Percentiles rank a stretch among this genome's conserved stretches.
These are phyloP conservation scores for Kingdonia uniflora DNA, from an alignment of 164 flowering plant genomes.

Conservation along the genomic window DNA sequence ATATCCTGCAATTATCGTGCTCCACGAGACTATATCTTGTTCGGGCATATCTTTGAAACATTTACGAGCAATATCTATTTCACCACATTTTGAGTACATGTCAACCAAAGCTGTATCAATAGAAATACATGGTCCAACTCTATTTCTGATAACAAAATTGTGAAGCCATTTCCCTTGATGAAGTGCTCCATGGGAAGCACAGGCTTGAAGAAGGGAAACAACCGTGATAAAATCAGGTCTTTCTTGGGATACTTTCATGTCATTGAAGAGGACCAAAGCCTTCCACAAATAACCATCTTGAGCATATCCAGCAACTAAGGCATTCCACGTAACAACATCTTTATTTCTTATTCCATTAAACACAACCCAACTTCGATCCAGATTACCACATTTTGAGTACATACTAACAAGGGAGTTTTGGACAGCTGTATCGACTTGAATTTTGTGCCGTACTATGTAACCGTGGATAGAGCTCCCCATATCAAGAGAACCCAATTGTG, in stretches of 20 bases:
- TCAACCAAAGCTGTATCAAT: conserved; percentile 66
- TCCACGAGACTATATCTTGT: conserved; percentile 62
- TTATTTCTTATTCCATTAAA: conserved; percentile 44
- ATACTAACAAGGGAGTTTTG: conserved; percentile 66
- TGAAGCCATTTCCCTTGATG: conserved; percentile 70
- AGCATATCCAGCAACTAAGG: conserved; percentile 51
- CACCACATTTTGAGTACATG: conserved; percentile 83
- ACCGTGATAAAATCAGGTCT: conserved; percentile 58
- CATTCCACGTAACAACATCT: conserved; percentile 83
- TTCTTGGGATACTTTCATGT: conserved; percentile 39
- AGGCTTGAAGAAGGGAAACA: conserved; percentile 67
- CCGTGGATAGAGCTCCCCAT: conserved; percentile 61
- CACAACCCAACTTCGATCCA: conserved; percentile 37
- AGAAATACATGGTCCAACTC: conserved; percentile 35
- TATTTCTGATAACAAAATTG: conserved; percentile 37
- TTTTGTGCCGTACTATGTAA: conserved; percentile 40
- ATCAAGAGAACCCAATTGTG: conserved; percentile 37
- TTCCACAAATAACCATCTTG: conserved; percentile 40
- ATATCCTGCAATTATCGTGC: conserved; percentile 61
- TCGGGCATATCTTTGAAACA: conserved; percentile 46
- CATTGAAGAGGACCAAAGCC: conserved; percentile 41
- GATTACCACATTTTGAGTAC: conserved; percentile 62
- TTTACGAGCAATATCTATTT: conserved; percentile 39
- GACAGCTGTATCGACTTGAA: conserved; percentile 36
- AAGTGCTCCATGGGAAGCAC: conserved; percentile 69